These are phyloP conservation scores for Citrus maxima DNA, from an alignment of 345 rosid species.

Conservation along the genomic window DNA sequence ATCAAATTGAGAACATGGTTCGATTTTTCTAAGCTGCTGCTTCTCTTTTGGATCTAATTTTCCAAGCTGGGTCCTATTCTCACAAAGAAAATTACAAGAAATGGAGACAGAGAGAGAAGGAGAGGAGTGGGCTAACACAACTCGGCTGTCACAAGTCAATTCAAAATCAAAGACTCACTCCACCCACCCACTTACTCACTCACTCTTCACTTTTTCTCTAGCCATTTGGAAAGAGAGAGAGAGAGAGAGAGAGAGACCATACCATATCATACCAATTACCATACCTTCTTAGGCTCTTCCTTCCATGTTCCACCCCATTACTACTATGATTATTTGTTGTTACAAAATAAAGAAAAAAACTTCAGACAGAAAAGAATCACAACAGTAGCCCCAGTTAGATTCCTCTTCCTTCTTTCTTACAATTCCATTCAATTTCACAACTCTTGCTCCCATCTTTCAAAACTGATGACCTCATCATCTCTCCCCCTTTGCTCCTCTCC, in stretches of 20 bases:
- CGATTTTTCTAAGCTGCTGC: neutral
- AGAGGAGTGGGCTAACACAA: constrained; percentile 13
- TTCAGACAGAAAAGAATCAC: constrained; percentile 48
- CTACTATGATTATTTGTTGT: neutral
- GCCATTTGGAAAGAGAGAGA: neutral
- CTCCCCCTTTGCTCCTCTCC: neutral
- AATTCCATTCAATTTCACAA: neutral
- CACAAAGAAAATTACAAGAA: too few relatives aligned
- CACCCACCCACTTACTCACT: constrained; percentile 12
- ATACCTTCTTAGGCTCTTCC: neutral
- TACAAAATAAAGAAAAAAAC: constrained; percentile 26
- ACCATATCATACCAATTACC: too few relatives aligned
- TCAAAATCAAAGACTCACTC: constrained; percentile 4
- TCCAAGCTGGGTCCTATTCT: neutral
- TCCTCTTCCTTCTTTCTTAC: constrained; percentile 3
- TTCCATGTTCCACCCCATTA: too few relatives aligned
- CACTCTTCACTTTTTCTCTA: neutral
- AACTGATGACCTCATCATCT: neutral
- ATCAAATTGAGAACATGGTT: neutral
- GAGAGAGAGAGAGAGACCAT: neutral
- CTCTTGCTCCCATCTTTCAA: neutral
- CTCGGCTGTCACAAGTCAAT: constrained; percentile 20
- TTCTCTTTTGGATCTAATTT: neutral
- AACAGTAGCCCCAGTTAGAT: constrained; percentile 37
- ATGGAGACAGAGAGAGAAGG: neutral